These are phyloP conservation scores for Lecanicillium sp. DNA, from an alignment of 2,329 filamentous ascomycete genomes.

Conservation along the genomic window DNA sequence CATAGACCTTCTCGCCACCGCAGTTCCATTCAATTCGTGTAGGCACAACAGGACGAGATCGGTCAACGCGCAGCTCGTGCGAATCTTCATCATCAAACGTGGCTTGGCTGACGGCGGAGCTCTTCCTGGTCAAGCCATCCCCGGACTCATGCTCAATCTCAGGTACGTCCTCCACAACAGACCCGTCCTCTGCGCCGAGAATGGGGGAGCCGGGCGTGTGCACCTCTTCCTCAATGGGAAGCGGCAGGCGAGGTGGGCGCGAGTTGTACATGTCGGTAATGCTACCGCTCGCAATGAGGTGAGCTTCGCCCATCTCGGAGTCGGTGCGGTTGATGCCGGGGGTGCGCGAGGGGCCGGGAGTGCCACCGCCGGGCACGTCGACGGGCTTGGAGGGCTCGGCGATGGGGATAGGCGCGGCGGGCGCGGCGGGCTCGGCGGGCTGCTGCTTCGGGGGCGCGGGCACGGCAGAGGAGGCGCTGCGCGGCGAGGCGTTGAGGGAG, in stretches of 20 bases:
- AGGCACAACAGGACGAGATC: conserved; percentile 71
- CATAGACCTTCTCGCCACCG: conserved; percentile 83
- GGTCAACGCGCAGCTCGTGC: conserved; percentile 71
- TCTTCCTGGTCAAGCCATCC: conserved; percentile 46
- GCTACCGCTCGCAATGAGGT: conserved; percentile 48
- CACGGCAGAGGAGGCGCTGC: conserved; percentile 29
- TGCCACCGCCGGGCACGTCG: conserved; percentile 42
- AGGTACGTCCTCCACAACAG: conserved; percentile 49
- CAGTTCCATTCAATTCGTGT: conserved; percentile 81
- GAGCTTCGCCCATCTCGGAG: conserved; percentile 26
- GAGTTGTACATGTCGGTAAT: conserved; percentile 58
- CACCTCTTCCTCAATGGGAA: conserved; percentile 89
- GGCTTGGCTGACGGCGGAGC: conserved; percentile 55
- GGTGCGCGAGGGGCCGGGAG: conserved; percentile 32
- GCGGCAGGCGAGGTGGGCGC: conserved; percentile 79
- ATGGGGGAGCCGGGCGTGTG: conserved; percentile 89
- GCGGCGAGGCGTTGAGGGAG: conserved; percentile 43
- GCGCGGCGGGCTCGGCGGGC: conserved; percentile 42
- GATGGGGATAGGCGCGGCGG: conserved; percentile 34
- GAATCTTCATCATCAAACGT: conserved; percentile 70
- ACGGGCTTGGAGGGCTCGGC: conserved; percentile 49
- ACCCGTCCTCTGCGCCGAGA: conserved; percentile 61
- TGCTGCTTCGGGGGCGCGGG: conserved; percentile 16
- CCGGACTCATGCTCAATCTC: conserved; percentile 48
- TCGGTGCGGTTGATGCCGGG: conserved; percentile 25